Percentiles rank a stretch among this genome's conserved stretches.
phyloP scores from a whole-genome alignment of 352 stramenopile species.

The Phytophthora foliorum region DNA sequence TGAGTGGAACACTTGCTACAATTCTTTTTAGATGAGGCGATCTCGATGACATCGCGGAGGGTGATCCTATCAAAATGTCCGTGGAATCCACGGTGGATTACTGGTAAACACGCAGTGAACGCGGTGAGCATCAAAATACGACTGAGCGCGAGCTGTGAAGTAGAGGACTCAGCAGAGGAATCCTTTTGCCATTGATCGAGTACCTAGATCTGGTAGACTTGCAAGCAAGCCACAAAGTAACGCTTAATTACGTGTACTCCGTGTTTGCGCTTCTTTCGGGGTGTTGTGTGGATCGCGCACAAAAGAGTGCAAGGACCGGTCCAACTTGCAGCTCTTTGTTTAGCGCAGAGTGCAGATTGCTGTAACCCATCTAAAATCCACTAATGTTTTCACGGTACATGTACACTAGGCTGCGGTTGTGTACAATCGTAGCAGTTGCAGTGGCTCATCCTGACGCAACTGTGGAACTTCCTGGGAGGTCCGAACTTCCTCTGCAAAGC shows the following conservation, averaged over 20 bases:
- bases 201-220: too few relatives aligned
- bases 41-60: background rate
- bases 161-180: background rate
- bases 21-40: background rate
- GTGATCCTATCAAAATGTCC: background rate
- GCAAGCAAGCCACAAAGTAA: too few relatives aligned
- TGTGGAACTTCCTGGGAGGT: too few relatives aligned
- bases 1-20: background rate
- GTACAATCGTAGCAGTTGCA: too few relatives aligned
- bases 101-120: background rate
- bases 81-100: background rate
- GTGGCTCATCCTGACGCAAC: too few relatives aligned
- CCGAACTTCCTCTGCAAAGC: too few relatives aligned
- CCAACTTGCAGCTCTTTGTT: background rate
- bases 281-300: background rate
- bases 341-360: background rate
- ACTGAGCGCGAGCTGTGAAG: background rate
- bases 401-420: too few relatives aligned
- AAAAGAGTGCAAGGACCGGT: background rate
- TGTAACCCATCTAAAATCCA: background rate
- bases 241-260: too few relatives aligned
- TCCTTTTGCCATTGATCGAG: background rate
- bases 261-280: background rate
- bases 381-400: too few relatives aligned
- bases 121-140: background rate